Evolutionary conservation across 129 eudicot species (phyloP).

Genomic region (Saussurea involucrata): DNA sequence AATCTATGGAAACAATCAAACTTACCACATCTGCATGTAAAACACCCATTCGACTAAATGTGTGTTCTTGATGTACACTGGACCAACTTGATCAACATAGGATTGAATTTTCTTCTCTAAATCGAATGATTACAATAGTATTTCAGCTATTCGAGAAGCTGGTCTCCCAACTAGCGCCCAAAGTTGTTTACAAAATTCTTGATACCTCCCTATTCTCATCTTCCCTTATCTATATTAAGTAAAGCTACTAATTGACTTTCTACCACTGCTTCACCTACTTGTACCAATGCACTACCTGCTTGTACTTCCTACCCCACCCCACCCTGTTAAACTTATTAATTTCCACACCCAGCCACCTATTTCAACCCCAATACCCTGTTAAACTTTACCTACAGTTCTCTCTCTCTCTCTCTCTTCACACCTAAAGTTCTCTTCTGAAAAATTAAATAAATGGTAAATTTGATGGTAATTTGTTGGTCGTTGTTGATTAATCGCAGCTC

Average conservation of each 20-base stretch:
- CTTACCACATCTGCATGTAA: background rate
- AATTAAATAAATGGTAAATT: background rate
- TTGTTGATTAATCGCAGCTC: background rate
- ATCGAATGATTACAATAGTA: too few relatives aligned
- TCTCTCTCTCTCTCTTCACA: background rate
- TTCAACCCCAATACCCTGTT: background rate
- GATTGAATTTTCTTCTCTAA: too few relatives aligned
- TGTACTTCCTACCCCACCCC: background rate
- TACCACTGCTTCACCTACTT: background rate
- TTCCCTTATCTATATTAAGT: background rate
- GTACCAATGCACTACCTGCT: background rate
- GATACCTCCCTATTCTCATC: background rate
- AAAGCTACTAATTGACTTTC: background rate
- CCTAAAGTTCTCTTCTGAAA: background rate
- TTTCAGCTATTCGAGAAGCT: too few relatives aligned
- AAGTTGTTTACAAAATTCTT: background rate
- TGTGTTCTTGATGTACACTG: too few relatives aligned
- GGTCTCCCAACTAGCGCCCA: background rate
- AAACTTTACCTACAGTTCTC: too few relatives aligned
- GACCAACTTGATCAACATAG: too few relatives aligned
- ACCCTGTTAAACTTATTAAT: background rate
- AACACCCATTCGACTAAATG: background rate
- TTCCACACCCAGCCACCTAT: background rate
- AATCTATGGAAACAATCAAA: background rate
- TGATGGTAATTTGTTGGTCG: background rate